phyloP scores from a whole-genome alignment of 768 basidiomycete species.

The Hericium coralloides region DNA sequence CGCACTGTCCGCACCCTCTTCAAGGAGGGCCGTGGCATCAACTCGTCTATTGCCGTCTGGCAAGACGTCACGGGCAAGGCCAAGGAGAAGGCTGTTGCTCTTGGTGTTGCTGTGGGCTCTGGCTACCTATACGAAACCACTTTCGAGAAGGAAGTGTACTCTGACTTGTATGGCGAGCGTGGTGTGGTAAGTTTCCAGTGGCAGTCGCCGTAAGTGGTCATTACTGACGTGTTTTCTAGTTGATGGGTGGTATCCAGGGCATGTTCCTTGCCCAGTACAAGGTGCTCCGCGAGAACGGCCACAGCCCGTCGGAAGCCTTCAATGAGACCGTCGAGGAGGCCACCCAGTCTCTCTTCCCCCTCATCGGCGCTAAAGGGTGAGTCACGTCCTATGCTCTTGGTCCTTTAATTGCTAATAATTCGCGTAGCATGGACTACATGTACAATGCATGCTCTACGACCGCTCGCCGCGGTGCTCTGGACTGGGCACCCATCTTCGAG shows the following conservation, averaged over 20 bases:
- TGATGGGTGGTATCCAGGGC: conserved; percentile 98
- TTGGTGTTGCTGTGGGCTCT: conserved; percentile 91
- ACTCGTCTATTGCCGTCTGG: conserved; percentile 89
- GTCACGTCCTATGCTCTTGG: conserved; percentile 15
- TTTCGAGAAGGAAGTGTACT: conserved; percentile 99
- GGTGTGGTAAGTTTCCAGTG: conserved; percentile 74
- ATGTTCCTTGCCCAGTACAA: conserved; percentile 99
- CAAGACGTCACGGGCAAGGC: conserved; percentile 98
- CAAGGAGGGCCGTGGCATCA: conserved; percentile 99
- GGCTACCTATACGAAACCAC: conserved; percentile 99
- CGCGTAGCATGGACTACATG: conserved; percentile 93
- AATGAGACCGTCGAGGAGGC: conserved; percentile 99
- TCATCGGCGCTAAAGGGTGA: conserved; percentile 91
- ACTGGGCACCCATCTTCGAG: conserved; percentile 98
- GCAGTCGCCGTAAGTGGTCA: neutral
- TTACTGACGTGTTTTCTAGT: conserved; percentile 31
- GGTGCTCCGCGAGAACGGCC: conserved; percentile 93
- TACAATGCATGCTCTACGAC: conserved; percentile 99
- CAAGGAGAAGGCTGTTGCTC: conserved; percentile 90
- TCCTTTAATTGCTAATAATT: neutral
- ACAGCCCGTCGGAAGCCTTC: conserved; percentile 97
- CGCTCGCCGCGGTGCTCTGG: conserved; percentile 95
- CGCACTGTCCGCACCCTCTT: conserved; percentile 98
- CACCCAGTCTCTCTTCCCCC: conserved; percentile 95
- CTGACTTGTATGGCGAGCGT: conserved; percentile 98